Evolutionary conservation across 441 rosid species (phyloP).

Genomic region (Kokia cookei): DNA sequence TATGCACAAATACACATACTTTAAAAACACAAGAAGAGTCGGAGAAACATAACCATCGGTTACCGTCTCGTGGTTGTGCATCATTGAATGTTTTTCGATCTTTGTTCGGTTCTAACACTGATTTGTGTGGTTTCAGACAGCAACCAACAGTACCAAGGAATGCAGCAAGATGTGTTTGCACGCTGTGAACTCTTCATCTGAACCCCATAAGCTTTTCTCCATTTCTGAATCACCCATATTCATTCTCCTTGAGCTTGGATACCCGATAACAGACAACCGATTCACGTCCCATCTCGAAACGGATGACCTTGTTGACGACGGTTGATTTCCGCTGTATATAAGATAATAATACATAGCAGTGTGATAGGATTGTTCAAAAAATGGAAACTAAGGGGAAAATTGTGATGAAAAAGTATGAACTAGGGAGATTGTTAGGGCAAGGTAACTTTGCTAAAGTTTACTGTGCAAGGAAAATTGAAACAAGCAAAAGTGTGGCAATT

Average conservation of each 20-base stretch:
- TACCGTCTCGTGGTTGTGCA: not conserved
- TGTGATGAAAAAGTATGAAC: conserved; percentile 70
- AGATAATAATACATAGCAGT: not conserved
- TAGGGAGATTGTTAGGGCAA: conserved; percentile 75
- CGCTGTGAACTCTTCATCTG: conserved; percentile 9
- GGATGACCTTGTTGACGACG: conserved; percentile 22
- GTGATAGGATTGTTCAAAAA: not conserved
- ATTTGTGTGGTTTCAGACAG: not conserved
- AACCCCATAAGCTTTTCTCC: conserved; percentile 7
- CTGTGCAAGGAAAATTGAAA: conserved; percentile 52
- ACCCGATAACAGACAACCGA: not conserved
- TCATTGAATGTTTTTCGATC: not conserved
- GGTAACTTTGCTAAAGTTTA: conserved; percentile 86
- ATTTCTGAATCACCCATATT: conserved; percentile 1
- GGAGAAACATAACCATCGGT: not conserved
- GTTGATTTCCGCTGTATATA: conserved; percentile 11
- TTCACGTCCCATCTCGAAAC: not conserved
- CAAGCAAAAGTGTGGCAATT: conserved; percentile 56
- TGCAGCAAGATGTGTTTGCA: conserved; percentile 44
- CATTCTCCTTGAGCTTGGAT: conserved; percentile 4
- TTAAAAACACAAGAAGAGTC: no score
- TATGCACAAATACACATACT: not conserved
- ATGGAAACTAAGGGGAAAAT: conserved; percentile 65
- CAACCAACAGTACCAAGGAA: conserved; percentile 16
- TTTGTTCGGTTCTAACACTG: not conserved